Percentiles rank a stretch among this genome's conserved stretches.
Evolutionary conservation across 1,139 yeast species (phyloP).

Genomic region (Taphrina pruni): DNA sequence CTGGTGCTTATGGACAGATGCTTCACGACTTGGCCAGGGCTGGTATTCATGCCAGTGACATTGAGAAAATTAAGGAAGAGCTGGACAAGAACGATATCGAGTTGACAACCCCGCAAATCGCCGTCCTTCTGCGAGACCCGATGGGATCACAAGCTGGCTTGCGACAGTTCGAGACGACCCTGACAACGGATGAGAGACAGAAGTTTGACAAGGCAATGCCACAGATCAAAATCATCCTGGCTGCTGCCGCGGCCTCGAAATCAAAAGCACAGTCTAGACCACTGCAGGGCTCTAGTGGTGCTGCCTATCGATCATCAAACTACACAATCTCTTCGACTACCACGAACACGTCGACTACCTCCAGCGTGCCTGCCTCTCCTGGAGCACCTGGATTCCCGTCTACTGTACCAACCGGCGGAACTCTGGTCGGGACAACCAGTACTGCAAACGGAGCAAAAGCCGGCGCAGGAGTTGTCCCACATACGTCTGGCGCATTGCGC

Average conservation of each 20-base stretch:
- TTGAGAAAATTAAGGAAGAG: background rate
- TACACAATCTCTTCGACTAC: background rate
- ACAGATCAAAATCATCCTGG: constrained; percentile 7
- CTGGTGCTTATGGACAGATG: constrained; percentile 9
- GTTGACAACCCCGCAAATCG: background rate
- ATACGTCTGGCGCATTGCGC: background rate
- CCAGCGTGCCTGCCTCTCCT: background rate
- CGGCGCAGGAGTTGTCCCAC: background rate
- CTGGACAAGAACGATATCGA: background rate
- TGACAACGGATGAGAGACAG: background rate
- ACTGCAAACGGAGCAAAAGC: background rate
- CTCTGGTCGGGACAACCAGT: background rate
- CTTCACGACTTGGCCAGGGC: background rate
- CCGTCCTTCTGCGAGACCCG: constrained; percentile 4
- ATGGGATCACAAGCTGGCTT: constrained; percentile 11
- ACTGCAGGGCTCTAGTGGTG: background rate
- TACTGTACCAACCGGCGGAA: background rate
- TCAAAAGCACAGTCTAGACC: background rate
- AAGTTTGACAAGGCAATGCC: constrained; percentile 10
- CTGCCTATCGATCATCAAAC: background rate
- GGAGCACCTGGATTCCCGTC: background rate
- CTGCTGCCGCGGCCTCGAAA: background rate
- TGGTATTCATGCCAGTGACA: background rate
- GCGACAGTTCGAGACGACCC: constrained; percentile 2
- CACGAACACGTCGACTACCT: background rate